Evolutionary conservation across 192 early-diverging fungal species (phyloP), one percentile per base, ranked within the genome.

Genomic region (Thoreauomyces humboldtii): DNA sequence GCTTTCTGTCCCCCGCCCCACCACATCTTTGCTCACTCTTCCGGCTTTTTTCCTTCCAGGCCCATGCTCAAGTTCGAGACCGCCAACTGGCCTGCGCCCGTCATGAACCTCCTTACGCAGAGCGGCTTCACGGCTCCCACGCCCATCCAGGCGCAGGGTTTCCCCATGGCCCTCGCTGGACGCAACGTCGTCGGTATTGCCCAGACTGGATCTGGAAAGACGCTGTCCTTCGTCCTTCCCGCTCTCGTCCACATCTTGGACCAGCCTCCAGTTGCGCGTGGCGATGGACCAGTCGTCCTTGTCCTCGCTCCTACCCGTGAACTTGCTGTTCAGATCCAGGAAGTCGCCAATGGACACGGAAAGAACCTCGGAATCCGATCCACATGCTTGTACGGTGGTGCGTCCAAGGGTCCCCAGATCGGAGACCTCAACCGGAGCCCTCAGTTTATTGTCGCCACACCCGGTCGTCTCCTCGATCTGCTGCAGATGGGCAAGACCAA

Each of bases 101-200:
- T 96, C 54, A 75, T 91, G 59, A 75, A 45, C 15, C 28, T 33
- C 15, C 62, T 79, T 65, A 75, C 78, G 70, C 77, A 76, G 27
- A 60, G 46, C 15, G 74, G 74, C 0, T 98, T 96, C 61, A 61
- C 85, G 32, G 81, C 82, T 38, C 95, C 95, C 14, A 95, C 93
- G 1, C 92, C 95, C 12, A 96, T 98, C 62, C 95, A 98, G 76
- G 88, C 94, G 6, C 86, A 86, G 21, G 91, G 89, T 66, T 98
- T 95, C 93, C 92, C 94, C 28, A 89, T 95, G 69, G 82, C 90
- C 71, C 79, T 92, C 14, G 82, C 86, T 58, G 82, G 85, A n/a
- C 86, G 90, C 61, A 92, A 98, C 79, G 80, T 91, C 12, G 80
- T 94, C 52, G 95, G 94, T 57, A 93, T 97, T 78, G 95, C 95